Evolutionary conservation across 306 rosid genomes (phyloP).

Genomic region (Cucurbita ficifolia): DNA sequence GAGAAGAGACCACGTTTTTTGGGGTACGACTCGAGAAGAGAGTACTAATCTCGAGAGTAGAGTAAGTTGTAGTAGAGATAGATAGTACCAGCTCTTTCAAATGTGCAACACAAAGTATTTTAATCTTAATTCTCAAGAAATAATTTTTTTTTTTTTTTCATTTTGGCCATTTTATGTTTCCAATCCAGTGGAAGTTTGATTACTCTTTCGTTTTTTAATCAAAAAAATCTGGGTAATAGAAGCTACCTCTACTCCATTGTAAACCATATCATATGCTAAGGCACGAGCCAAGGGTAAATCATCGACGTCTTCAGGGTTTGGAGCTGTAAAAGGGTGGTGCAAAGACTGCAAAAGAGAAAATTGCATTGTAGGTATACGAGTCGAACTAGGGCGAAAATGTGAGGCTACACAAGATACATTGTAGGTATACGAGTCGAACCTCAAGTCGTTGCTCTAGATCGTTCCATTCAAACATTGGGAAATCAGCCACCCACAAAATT

Average conservation of each 20-base stretch:
- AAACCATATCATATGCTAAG: conserved; percentile 94
- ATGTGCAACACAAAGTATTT: not conserved
- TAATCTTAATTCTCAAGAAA: not conserved
- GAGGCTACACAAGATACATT: not conserved
- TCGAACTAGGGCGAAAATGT: not conserved
- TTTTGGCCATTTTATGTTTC: not conserved
- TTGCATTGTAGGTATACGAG: not conserved
- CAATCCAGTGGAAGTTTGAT: not conserved
- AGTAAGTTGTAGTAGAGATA: not conserved
- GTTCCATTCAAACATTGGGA: conserved; percentile 99
- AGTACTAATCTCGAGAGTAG: not conserved
- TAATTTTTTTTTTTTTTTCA: not conserved
- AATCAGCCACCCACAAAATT: conserved; percentile 86
- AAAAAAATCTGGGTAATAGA: not conserved
- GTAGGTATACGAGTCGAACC: conserved; percentile 29
- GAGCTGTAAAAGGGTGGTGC: conserved; percentile 98
- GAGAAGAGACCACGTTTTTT: too few relatives aligned
- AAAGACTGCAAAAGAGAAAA: conserved; percentile 40
- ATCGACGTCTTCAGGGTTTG: conserved; percentile 75
- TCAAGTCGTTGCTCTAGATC: conserved; percentile 79
- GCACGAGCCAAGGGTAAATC: conserved; percentile 94
- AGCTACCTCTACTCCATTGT: conserved; percentile 89
- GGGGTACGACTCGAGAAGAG: not conserved
- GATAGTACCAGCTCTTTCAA: not conserved
- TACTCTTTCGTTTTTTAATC: not conserved